Evolutionary conservation across 2,329 filamentous ascomycete species (phyloP), one percentile per base, ranked within the genome.

Genomic region (Colletotrichum aenigma): DNA sequence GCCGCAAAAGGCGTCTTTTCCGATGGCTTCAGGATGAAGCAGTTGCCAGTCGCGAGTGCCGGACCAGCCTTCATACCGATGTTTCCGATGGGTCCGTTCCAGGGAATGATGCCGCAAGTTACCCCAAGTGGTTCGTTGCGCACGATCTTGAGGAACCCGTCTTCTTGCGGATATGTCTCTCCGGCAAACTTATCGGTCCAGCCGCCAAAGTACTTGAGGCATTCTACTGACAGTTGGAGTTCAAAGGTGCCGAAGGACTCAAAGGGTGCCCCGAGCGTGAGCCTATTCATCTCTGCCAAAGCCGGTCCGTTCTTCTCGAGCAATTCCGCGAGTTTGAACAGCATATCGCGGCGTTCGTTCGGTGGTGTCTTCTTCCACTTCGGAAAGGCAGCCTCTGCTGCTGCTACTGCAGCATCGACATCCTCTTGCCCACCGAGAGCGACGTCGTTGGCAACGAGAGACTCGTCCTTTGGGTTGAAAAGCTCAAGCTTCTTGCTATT

Each of bases 361-460:
- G 84, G 81, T 0, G 82, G 78, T 2, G 87, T 80, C 36, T 82
- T 83, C 65, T 80, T 83, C 87, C 88, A 88, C 24, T 78, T 81
- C 12, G 84, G 84, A 74, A 88, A 89, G 0, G 89, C 89, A 6
- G 84, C 85, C 62, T 88, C 85, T 2, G 88, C 89, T 6, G 87
- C 86, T 12, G 83, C 84, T 6, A 90, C 88, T 3, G 88, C 88
- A 7, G 81, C 80, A 67, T 90, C 85, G 34, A 88, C 87, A 79
- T 89, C 87, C 15, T 85, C 80, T 66, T 85, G 82, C n/a, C 85
- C 86, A n/a, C 86, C 86, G 6, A 88, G 78, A 10, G 82, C 81
- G 16, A 91, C 85, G 58, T 89, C 85, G 74, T 89, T 83, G n/a
- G 87, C 85, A 3, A 91, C 84, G 12, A 89, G 79, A 4, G 86